phyloP scores from a whole-genome alignment of 768 basidiomycete species.

The Lactifluus hygrophoroides region DNA sequence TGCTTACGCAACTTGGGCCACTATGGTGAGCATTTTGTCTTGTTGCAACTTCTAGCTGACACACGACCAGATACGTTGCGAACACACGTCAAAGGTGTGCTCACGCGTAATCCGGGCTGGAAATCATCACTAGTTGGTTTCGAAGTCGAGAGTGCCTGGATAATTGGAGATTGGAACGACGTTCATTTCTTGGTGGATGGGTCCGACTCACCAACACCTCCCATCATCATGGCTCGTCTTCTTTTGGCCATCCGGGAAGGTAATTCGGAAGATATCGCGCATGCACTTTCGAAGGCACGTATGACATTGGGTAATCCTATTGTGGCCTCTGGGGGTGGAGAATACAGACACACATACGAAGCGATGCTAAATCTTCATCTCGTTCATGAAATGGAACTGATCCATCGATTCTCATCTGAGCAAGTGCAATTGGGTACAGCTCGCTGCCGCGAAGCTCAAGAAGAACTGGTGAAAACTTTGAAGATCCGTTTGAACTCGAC shows the following conservation, averaged over 20 bases:
- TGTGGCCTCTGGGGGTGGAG: slow-evolving; percentile 66
- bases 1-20: slow-evolving; percentile 94
- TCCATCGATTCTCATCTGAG: slow-evolving; percentile 39
- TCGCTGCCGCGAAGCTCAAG: slow-evolving; percentile 31
- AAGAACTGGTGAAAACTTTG: slow-evolving; percentile 42
- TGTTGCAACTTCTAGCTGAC: neutral
- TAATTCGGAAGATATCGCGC: slow-evolving; percentile 36
- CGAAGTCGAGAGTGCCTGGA: slow-evolving; percentile 91
- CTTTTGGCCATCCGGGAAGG: slow-evolving; percentile 69
- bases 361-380: slow-evolving; percentile 78
- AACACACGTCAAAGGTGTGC: slow-evolving; percentile 88
- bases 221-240: slow-evolving; percentile 68
- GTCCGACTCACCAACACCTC: slow-evolving; percentile 43
- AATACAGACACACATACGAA: slow-evolving; percentile 84
- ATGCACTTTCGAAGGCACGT: slow-evolving; percentile 57
- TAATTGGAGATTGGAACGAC: slow-evolving; percentile 88
- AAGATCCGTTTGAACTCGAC: slow-evolving; percentile 63
- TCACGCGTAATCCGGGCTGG: slow-evolving; percentile 83
- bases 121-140: slow-evolving; percentile 66
- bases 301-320: slow-evolving; percentile 70
- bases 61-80: slow-evolving; percentile 71
- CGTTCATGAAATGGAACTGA: slow-evolving; percentile 75
- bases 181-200: slow-evolving; percentile 53
- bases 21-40: slow-evolving; percentile 57
- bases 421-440: slow-evolving; percentile 27